Percentiles rank a stretch among this genome's conserved stretches.
These are phyloP conservation scores for Aphanomyces stellatus DNA, from an alignment of 352 stramenopile species.

Conservation along the genomic window DNA sequence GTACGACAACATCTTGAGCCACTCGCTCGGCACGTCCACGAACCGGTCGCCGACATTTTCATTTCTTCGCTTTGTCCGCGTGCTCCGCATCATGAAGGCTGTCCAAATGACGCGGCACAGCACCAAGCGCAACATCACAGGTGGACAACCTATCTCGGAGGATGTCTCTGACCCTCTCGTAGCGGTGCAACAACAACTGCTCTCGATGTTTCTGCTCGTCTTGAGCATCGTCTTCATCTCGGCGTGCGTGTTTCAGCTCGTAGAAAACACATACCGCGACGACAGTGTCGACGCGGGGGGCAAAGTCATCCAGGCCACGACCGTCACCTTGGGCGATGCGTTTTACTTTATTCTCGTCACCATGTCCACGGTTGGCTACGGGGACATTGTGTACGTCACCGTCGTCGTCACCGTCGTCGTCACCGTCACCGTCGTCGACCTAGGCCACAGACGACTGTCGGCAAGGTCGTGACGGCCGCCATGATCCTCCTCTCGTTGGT, in stretches of 20 bases:
- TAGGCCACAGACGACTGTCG: slow-evolving; percentile 30
- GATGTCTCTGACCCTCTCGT: neutral
- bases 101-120: slow-evolving; percentile 40
- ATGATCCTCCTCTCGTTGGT: slow-evolving; percentile 55
- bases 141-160: neutral
- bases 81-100: slow-evolving; percentile 46
- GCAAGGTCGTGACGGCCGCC: slow-evolving; percentile 34
- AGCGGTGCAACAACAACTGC: slow-evolving; percentile 57
- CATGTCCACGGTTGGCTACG: slow-evolving; percentile 46
- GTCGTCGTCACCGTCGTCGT: slow-evolving; percentile 37
- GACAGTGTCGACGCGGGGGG: slow-evolving; percentile 15
- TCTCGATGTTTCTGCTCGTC: slow-evolving; percentile 52
- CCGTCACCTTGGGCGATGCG: slow-evolving; percentile 40
- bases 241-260: slow-evolving; percentile 45
- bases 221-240: slow-evolving; percentile 59
- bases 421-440: slow-evolving; percentile 36
- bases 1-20: slow-evolving; percentile 24
- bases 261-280: slow-evolving; percentile 31
- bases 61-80: slow-evolving; percentile 53
- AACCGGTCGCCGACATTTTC: slow-evolving; percentile 27
- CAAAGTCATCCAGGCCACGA: neutral
- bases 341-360: slow-evolving; percentile 59
- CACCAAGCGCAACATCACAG: slow-evolving; percentile 36
- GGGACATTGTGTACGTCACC: slow-evolving; percentile 35
- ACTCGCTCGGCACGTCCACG: neutral